phyloP scores from a whole-genome alignment of 306 rosid species.

The Cucurbita ficifolia region DNA sequence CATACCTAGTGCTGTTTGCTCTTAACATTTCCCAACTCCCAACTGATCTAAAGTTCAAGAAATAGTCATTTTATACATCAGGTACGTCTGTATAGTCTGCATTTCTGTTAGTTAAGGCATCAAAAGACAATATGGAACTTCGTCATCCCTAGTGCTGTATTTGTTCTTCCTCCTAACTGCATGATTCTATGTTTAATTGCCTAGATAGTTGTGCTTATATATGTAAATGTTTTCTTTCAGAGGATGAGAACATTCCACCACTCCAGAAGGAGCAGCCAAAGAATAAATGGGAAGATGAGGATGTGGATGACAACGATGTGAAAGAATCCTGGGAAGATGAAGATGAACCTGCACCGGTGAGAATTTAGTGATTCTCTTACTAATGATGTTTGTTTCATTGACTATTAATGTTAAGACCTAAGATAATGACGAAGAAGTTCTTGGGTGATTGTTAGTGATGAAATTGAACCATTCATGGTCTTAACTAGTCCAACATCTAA shows the following conservation, averaged over 20 bases:
- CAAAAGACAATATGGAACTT: background rate
- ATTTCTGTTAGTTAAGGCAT: background rate
- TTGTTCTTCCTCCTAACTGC: background rate
- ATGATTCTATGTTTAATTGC: background rate
- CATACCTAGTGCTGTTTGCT: background rate
- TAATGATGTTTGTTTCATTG: background rate
- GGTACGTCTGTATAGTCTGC: background rate
- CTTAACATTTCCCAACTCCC: background rate
- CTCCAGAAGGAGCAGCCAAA: slow-evolving; percentile 37
- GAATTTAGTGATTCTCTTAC: background rate
- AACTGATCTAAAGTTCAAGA: background rate
- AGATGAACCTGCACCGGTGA: slow-evolving; percentile 65
- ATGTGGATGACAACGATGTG: slow-evolving; percentile 65
- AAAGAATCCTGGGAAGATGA: slow-evolving; percentile 96
- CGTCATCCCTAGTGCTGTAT: background rate
- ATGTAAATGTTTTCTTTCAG: slow-evolving; percentile 17
- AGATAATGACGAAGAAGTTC: background rate
- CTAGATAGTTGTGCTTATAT: background rate
- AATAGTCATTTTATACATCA: background rate
- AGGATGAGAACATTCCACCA: slow-evolving; percentile 38
- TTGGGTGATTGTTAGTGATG: background rate
- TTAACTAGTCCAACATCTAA: background rate
- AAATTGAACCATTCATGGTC: background rate
- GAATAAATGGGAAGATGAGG: slow-evolving; percentile 86
- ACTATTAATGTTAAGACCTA: background rate